phyloP scores from a whole-genome alignment of 2,329 filamentous ascomycete genomes.

The Epichloe uncinata region DNA sequence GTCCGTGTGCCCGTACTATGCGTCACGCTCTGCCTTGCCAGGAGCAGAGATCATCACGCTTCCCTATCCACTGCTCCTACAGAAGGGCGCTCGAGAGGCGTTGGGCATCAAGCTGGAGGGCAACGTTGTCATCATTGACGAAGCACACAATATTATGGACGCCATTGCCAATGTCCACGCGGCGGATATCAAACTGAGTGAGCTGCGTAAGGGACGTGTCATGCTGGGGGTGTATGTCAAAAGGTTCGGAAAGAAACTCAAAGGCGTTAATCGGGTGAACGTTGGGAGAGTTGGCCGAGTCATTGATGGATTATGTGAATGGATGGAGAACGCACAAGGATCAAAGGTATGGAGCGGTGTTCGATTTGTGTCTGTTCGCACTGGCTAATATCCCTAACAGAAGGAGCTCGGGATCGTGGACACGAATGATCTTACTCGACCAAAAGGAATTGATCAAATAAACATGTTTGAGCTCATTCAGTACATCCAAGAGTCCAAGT shows the following conservation, averaged over 20 bases:
- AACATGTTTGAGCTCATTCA: conserved; percentile 79
- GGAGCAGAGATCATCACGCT: conserved; percentile 82
- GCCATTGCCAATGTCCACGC: conserved; percentile 82
- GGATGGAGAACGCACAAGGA: conserved; percentile 43
- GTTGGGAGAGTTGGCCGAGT: conserved; percentile 77
- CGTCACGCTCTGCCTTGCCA: conserved; percentile 72
- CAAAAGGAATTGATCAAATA: conserved; percentile 87
- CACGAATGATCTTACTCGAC: conserved; percentile 57
- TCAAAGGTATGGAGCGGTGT: conserved; percentile 24
- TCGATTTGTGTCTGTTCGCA: background rate
- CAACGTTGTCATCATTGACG: conserved; percentile 90
- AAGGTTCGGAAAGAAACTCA: conserved; percentile 76
- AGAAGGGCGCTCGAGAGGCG: conserved; percentile 76
- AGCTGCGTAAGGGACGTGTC: conserved; percentile 57
- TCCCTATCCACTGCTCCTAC: conserved; percentile 81
- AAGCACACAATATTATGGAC: conserved; percentile 96
- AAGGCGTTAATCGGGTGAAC: conserved; percentile 84
- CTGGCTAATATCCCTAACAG: conserved; percentile 8
- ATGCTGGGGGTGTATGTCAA: conserved; percentile 76
- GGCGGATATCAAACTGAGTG: conserved; percentile 56
- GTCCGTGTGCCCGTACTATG: conserved; percentile 88
- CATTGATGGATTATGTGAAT: conserved; percentile 62
- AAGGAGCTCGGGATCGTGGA: conserved; percentile 53
- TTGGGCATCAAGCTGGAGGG: conserved; percentile 74
- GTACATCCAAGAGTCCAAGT: conserved; percentile 83